Percentiles rank a stretch among this genome's conserved stretches.
Conservation (phyloP, 1,139 yeast genomes). For the Geotrichum fermentans region DNA sequence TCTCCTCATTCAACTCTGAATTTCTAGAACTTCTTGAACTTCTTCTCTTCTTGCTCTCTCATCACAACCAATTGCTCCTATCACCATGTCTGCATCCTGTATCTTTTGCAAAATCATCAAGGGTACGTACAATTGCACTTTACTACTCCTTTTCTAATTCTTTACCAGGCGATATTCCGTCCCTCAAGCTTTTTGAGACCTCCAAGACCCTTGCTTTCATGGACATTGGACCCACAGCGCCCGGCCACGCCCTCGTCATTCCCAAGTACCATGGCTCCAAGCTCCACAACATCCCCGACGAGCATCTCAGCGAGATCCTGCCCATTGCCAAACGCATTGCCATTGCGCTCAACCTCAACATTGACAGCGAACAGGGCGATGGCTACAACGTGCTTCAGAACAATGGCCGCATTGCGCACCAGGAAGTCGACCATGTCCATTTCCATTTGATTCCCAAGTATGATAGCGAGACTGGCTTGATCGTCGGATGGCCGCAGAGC, state of each 20-base stretch:
- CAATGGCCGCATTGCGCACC: conserved; percentile 92
- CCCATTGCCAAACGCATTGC: conserved; percentile 86
- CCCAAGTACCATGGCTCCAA: conserved; percentile 93
- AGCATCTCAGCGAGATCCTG: conserved; percentile 71
- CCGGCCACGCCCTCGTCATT: conserved; percentile 81
- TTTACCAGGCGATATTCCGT: conserved; percentile 75
- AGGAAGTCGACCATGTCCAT: conserved; percentile 91
- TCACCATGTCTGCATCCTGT: conserved; percentile 47
- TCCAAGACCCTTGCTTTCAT: conserved; percentile 73
- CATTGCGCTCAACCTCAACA: conserved; percentile 58
- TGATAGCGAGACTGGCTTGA: conserved; percentile 61
- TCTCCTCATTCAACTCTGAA: neutral
- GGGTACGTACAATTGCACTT: conserved; percentile 41
- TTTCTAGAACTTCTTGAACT: neutral
- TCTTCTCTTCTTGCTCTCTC: neutral
- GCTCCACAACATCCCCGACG: conserved; percentile 88
- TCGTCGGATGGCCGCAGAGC: conserved; percentile 90
- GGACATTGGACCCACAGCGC: conserved; percentile 87
- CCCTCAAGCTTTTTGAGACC: conserved; percentile 81
- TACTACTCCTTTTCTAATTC: neutral
- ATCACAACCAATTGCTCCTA: neutral
- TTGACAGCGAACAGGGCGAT: conserved; percentile 57
- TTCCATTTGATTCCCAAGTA: conserved; percentile 92
- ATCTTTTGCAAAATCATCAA: conserved; percentile 89
- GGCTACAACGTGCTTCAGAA: conserved; percentile 90